phyloP scores from a whole-genome alignment of 805 yeast genomes.

The Helenozyma baotianmanensis region DNA sequence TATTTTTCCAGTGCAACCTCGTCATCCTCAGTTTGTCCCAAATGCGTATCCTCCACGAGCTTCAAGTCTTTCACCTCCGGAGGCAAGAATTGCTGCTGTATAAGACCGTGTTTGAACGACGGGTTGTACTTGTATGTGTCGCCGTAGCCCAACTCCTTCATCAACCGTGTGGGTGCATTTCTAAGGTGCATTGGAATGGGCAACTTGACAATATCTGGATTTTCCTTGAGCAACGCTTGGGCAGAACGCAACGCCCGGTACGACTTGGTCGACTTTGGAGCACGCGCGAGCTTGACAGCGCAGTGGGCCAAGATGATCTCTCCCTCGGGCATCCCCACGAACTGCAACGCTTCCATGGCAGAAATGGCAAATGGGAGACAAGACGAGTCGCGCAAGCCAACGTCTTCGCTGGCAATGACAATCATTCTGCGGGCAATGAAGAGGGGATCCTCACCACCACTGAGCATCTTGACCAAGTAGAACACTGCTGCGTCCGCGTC shows the following conservation, averaged over 20 bases:
- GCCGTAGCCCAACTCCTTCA: constrained; percentile 86
- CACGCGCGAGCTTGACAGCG: constrained; percentile 82
- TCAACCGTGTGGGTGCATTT: constrained; percentile 89
- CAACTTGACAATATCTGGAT: constrained; percentile 57
- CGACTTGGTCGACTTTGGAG: constrained; percentile 80
- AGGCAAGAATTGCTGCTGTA: constrained; percentile 75
- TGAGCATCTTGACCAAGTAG: constrained; percentile 81
- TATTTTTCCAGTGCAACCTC: constrained; percentile 9
- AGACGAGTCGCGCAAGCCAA: constrained; percentile 80
- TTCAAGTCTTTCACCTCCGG: constrained; percentile 35
- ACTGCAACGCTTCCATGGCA: constrained; percentile 80
- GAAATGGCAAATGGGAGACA: constrained; percentile 85
- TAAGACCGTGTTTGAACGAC: constrained; percentile 63
- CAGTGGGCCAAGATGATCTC: constrained; percentile 87
- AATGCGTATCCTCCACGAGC: constrained; percentile 53
- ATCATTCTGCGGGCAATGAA: constrained; percentile 89
- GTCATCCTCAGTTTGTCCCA: constrained; percentile 37
- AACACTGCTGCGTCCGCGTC: constrained; percentile 87
- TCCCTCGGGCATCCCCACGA: constrained; percentile 93
- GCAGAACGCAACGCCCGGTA: constrained; percentile 75
- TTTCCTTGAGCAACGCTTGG: constrained; percentile 51
- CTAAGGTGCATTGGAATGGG: constrained; percentile 78
- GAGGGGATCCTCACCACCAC: constrained; percentile 91
- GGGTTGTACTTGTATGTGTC: constrained; percentile 89
- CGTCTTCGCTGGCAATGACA: constrained; percentile 91